phyloP scores from a whole-genome alignment of 2,329 filamentous ascomycete genomes.

The Neonectria coccinea region DNA sequence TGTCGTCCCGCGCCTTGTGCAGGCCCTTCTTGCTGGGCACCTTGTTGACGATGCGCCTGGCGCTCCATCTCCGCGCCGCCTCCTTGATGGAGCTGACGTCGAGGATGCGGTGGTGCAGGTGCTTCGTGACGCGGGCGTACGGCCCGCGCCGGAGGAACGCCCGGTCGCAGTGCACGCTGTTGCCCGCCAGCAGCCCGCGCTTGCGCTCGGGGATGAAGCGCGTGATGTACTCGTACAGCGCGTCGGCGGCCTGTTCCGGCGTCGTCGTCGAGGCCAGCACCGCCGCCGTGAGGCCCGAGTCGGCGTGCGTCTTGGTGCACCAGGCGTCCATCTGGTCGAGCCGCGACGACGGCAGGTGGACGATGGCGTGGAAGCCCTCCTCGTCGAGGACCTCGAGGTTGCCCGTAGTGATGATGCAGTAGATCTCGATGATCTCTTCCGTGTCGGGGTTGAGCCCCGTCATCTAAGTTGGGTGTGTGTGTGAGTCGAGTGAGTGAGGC shows the following conservation, averaged over 20 bases:
- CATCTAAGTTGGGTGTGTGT: constrained; percentile 73
- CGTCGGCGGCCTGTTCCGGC: constrained; percentile 76
- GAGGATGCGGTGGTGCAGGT: constrained; percentile 89
- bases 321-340: constrained; percentile 88
- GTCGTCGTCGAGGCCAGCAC: constrained; percentile 80
- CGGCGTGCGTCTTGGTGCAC: constrained; percentile 84
- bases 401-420: constrained; percentile 88
- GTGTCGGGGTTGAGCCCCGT: constrained; percentile 76
- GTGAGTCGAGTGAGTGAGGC: constrained; percentile 9
- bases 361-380: constrained; percentile 80
- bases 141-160: constrained; percentile 81
- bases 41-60: constrained; percentile 57
- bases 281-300: constrained; percentile 83
- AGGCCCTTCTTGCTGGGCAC: constrained; percentile 79
- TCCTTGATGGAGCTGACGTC: constrained; percentile 96
- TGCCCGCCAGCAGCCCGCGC: constrained; percentile 84
- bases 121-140: constrained; percentile 77
- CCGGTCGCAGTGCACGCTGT: constrained; percentile 91
- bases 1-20: constrained; percentile 89
- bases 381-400: constrained; percentile 81
- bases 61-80: constrained; percentile 83
- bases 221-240: constrained; percentile 82
- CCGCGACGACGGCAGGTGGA: constrained; percentile 77
- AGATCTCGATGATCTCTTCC: constrained; percentile 91
- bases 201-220: constrained; percentile 74